Percentiles rank a stretch among this genome's conserved stretches.
Evolutionary conservation across 148 eudicot species (phyloP).

Genomic region (Pharnaceum exiguum): DNA sequence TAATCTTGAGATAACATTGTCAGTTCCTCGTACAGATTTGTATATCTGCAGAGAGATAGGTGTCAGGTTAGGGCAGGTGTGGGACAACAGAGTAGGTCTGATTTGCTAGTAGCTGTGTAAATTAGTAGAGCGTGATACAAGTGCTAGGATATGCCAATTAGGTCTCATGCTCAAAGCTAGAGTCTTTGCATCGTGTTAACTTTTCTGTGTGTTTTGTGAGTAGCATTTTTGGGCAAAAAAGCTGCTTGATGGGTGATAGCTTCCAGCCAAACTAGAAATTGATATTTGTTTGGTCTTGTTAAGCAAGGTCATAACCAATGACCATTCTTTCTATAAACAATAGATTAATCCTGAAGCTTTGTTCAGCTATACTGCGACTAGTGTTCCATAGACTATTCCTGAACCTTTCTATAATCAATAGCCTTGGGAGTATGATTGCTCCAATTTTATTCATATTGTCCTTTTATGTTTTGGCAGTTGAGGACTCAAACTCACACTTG

Average conservation of each 20-base stretch:
- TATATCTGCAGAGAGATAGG: slow-evolving; percentile 10
- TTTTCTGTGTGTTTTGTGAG: slow-evolving; percentile 3
- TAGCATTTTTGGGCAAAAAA: slow-evolving; percentile 5
- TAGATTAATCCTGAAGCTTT: background rate
- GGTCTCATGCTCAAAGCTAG: background rate
- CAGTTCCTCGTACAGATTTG: slow-evolving; percentile 10
- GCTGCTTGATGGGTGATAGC: background rate
- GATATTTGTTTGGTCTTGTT: background rate
- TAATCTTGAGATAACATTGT: background rate
- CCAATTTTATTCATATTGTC: no score
- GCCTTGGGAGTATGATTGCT: no score
- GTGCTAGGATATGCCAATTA: slow-evolving; percentile 1
- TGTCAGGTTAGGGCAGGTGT: background rate
- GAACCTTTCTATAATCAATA: no score
- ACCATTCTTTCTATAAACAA: background rate
- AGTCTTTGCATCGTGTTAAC: background rate
- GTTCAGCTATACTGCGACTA: background rate
- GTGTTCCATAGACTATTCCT: background rate
- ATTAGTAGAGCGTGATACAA: slow-evolving; percentile 6
- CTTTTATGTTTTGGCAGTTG: no score
- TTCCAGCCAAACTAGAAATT: background rate
- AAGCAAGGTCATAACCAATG: background rate
- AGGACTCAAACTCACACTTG: no score
- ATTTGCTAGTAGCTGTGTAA: slow-evolving; percentile 9
- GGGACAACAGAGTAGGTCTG: slow-evolving; percentile 1